Evolutionary conservation across 306 rosid species (phyloP).

Genomic region (Dalbergia cochinchinensis): DNA sequence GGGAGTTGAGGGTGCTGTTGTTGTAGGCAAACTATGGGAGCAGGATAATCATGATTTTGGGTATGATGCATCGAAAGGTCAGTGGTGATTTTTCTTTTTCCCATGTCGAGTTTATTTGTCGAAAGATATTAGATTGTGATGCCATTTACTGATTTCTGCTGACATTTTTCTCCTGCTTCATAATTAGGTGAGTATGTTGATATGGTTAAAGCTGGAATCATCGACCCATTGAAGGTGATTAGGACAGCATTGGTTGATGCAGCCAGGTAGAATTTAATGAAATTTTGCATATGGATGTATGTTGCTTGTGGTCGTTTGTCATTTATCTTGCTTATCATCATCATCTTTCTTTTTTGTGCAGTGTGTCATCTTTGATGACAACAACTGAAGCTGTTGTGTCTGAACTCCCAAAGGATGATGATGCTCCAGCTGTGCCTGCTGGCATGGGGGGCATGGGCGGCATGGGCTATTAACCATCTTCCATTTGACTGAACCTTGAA

Average conservation of each 20-base stretch:
- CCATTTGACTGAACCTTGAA: not conserved
- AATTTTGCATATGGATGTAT: not conserved
- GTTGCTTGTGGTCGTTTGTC: not conserved
- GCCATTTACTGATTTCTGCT: constrained; percentile 7
- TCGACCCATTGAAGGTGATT: constrained; percentile 94
- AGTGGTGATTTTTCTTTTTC: constrained; percentile 27
- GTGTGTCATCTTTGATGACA: constrained; percentile 94
- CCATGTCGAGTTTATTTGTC: not conserved
- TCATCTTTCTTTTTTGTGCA: constrained; percentile 52
- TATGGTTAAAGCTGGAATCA: constrained; percentile 90
- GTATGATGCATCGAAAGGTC: constrained; percentile 99
- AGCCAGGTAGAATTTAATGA: constrained; percentile 67
- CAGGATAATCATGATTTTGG: constrained; percentile 84
- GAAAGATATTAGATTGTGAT: not conserved
- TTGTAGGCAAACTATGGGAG: constrained; percentile 95
- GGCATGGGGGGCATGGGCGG: constrained; percentile 48
- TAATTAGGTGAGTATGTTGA: constrained; percentile 91
- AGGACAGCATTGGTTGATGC: constrained; percentile 97
- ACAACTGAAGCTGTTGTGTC: constrained; percentile 93
- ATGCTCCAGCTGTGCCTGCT: constrained; percentile 67
- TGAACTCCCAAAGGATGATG: constrained; percentile 87
- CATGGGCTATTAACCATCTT: constrained; percentile 63
- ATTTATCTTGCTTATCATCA: not conserved
- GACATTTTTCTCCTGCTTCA: not conserved
- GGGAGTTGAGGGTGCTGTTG: constrained; percentile 98